These are phyloP conservation scores for Penicillium samsonianum DNA, from an alignment of 495 filamentous ascomycete species.

Conservation along the genomic window DNA sequence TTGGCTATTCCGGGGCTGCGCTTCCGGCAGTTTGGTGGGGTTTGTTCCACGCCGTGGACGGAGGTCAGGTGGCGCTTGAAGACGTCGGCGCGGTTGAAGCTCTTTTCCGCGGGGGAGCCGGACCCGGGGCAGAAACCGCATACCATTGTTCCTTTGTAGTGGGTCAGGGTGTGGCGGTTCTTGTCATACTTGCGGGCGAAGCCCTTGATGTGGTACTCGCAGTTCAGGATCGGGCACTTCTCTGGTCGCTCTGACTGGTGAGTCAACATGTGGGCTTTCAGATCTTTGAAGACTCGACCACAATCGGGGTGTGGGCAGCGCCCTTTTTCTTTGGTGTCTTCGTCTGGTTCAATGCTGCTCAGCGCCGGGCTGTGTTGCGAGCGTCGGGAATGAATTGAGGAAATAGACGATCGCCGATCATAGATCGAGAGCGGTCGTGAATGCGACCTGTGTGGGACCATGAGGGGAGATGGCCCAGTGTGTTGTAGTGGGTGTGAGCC, in stretches of 20 bases:
- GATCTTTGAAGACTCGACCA: conserved; percentile 87
- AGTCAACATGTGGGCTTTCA: conserved; percentile 95
- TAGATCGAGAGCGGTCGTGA: conserved; percentile 42
- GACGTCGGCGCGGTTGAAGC: conserved; percentile 97
- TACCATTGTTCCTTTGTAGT: conserved; percentile 99
- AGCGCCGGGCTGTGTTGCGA: conserved; percentile 57
- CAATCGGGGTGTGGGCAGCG: conserved; percentile 84
- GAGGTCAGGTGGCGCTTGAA: conserved; percentile 97
- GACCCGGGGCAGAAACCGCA: conserved; percentile 96
- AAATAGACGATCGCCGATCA: conserved; percentile 54
- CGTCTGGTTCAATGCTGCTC: conserved; percentile 56
- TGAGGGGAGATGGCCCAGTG: conserved; percentile 39
- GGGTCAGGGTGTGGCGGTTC: conserved; percentile 95
- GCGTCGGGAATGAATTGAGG: conserved; percentile 56
- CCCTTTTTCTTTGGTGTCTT: conserved; percentile 65
- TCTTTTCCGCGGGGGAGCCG: conserved; percentile 92
- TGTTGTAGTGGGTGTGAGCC: conserved; percentile 30
- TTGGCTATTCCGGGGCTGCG: conserved; percentile 60
- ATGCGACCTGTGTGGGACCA: conserved; percentile 35
- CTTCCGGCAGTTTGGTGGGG: conserved; percentile 91
- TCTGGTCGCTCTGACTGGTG: conserved; percentile 92
- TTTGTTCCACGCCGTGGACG: conserved; percentile 93
- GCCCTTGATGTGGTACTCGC: conserved; percentile 93
- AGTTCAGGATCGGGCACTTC: conserved; percentile 92
- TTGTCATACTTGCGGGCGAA: conserved; percentile 99